Evolutionary conservation across 768 basidiomycete species (phyloP).

Genomic region (Suillus paluster): DNA sequence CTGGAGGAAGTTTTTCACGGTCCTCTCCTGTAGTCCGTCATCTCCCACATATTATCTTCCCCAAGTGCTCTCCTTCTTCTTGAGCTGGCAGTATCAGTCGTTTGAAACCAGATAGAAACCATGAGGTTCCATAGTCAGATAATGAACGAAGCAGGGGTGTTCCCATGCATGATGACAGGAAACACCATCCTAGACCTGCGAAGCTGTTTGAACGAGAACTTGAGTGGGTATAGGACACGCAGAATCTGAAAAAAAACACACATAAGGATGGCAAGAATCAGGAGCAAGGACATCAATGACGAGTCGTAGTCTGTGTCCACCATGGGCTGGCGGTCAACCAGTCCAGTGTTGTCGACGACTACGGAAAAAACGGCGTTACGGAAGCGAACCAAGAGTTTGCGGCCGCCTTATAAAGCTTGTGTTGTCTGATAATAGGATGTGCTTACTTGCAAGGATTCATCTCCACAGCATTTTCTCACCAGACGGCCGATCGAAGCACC

Average conservation of each 20-base stretch:
- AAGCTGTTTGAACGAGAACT: conserved; percentile 35
- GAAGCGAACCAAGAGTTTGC: conserved; percentile 35
- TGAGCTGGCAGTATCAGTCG: conserved; percentile 23
- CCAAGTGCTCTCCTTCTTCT: conserved; percentile 44
- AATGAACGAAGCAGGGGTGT: conserved; percentile 48
- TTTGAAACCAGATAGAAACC: conserved; percentile 46
- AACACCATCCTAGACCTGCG: conserved; percentile 62
- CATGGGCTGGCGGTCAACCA: conserved; percentile 4
- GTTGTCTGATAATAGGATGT: too few species aligned
- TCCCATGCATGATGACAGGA: conserved; percentile 71
- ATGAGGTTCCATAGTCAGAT: conserved; percentile 52
- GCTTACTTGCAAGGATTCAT: too few species aligned
- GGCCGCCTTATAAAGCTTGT: conserved; percentile 11
- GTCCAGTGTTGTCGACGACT: background rate
- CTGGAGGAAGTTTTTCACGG: conserved; percentile 13
- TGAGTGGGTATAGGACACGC: background rate
- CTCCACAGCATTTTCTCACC: conserved; percentile 13
- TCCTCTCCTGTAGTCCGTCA: conserved; percentile 47
- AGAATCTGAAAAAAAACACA: conserved; percentile 22
- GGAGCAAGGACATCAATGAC: conserved; percentile 45
- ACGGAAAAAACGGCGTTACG: too few species aligned
- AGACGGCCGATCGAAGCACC: conserved; percentile 2
- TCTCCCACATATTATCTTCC: conserved; percentile 64
- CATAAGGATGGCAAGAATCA: conserved; percentile 55
- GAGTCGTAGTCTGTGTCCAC: conserved; percentile 30